Evolutionary conservation across 1,284 basidiomycete genomes (phyloP).

Genomic region (Cystobasidium slooffiae): DNA sequence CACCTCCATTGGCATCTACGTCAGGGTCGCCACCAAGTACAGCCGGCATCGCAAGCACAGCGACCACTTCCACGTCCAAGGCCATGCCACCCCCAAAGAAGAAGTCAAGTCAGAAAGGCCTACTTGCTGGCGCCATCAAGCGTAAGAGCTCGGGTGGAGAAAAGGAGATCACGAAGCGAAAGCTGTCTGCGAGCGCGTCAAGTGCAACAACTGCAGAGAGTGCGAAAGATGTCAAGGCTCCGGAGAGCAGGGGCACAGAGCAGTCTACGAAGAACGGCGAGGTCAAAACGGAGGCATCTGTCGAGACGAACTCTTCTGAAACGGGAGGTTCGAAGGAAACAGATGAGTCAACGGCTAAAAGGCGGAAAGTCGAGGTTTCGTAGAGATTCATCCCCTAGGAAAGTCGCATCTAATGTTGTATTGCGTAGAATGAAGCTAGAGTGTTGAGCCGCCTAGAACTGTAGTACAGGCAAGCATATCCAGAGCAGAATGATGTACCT

Average conservation of each 20-base stretch:
- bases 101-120: constrained; percentile 34
- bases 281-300: background rate
- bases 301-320: background rate
- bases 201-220: background rate
- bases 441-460: background rate
- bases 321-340: too few species aligned
- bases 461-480: too few species aligned
- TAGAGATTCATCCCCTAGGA: background rate
- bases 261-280: background rate
- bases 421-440: background rate
- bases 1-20: constrained; percentile 11
- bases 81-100: constrained; percentile 30
- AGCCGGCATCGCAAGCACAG: background rate
- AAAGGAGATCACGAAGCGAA: constrained; percentile 9
- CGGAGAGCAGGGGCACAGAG: background rate
- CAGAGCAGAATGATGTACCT: background rate
- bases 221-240: background rate
- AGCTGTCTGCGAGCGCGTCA: constrained; percentile 15
- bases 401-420: constrained; percentile 15
- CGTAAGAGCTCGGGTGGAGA: constrained; percentile 35
- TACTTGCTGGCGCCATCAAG: constrained; percentile 44
- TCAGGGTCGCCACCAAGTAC: constrained; percentile 9
- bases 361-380: background rate
- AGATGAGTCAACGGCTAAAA: background rate
- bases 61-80: background rate